Evolutionary conservation across 495 filamentous ascomycete genomes (phyloP).

Genomic region (Cryomyces antarcticus): DNA sequence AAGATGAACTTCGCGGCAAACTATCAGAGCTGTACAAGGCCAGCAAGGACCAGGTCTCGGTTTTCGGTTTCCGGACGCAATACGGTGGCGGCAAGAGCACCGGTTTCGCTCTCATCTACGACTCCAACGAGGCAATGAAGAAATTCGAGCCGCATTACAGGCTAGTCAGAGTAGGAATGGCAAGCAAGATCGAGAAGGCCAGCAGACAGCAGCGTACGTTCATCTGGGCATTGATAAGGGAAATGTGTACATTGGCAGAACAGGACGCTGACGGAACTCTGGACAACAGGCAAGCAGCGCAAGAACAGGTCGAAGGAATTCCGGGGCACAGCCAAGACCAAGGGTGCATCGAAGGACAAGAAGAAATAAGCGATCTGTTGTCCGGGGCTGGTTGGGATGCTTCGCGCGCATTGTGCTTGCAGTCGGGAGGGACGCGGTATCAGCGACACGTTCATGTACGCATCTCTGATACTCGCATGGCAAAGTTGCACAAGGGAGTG

Average conservation of each 20-base stretch:
- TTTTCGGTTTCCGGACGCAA: conserved; percentile 96
- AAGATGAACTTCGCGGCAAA: conserved; percentile 92
- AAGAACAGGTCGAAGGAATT: conserved; percentile 99
- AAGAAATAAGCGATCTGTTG: conserved; percentile 20
- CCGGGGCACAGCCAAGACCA: conserved; percentile 77
- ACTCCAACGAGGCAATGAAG: conserved; percentile 91
- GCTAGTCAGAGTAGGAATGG: conserved; percentile 76
- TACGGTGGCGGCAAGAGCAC: conserved; percentile 99
- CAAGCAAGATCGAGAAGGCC: conserved; percentile 83
- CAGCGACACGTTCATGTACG: neutral
- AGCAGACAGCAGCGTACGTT: conserved; percentile 96
- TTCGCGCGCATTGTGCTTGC: neutral
- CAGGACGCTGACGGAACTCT: conserved; percentile 17
- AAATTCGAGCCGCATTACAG: conserved; percentile 99
- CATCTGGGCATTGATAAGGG: conserved; percentile 1
- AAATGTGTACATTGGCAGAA: neutral
- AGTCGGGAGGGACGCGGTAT: neutral
- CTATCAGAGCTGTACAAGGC: conserved; percentile 92
- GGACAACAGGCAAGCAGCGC: conserved; percentile 84
- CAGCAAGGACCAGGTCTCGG: conserved; percentile 85
- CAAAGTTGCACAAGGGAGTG: neutral
- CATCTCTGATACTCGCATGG: neutral
- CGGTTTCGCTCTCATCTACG: conserved; percentile 96
- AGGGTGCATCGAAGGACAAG: conserved; percentile 59
- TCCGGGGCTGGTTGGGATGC: neutral